phyloP scores from a whole-genome alignment of 2,329 filamentous ascomycete genomes.

The Pseudogymnoascus sp. region DNA sequence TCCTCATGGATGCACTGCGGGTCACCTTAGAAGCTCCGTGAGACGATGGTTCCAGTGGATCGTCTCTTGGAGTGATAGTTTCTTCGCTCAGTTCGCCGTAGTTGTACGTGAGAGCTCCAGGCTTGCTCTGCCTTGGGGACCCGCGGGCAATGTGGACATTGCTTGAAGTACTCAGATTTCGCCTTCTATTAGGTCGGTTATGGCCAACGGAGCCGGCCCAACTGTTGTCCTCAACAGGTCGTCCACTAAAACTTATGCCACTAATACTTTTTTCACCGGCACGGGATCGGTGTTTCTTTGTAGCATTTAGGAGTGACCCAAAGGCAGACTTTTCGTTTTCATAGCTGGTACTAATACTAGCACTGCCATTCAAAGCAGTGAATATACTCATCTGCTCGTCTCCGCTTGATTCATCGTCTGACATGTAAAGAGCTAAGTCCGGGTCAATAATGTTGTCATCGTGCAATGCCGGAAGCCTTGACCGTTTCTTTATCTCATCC shows the following conservation, averaged over 20 bases:
- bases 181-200: conserved; percentile 55
- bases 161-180: conserved; percentile 80
- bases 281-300: conserved; percentile 66
- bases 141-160: conserved; percentile 55
- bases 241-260: conserved; percentile 58
- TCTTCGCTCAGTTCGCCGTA: conserved; percentile 29
- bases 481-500: conserved; percentile 56
- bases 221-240: conserved; percentile 54
- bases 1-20: conserved; percentile 77
- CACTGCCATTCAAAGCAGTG: conserved; percentile 60
- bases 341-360: conserved; percentile 53
- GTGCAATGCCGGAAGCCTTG: conserved; percentile 81
- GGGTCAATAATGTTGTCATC: conserved; percentile 98
- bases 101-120: conserved; percentile 33
- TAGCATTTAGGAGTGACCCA: conserved; percentile 60
- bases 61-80: conserved; percentile 15
- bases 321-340: conserved; percentile 68
- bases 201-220: conserved; percentile 48
- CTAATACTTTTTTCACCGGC: conserved; percentile 66
- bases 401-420: conserved; percentile 84
- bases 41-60: conserved; percentile 14
- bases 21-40: conserved; percentile 41
- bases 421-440: conserved; percentile 90
- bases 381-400: conserved; percentile 88
- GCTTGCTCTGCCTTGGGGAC: conserved; percentile 55